A percentile compares a stretch with the other conserved stretches of the same genome.
Evolutionary conservation across 169 alveolate genomes (phyloP).

Genomic region (Plasmodium ovale): DNA sequence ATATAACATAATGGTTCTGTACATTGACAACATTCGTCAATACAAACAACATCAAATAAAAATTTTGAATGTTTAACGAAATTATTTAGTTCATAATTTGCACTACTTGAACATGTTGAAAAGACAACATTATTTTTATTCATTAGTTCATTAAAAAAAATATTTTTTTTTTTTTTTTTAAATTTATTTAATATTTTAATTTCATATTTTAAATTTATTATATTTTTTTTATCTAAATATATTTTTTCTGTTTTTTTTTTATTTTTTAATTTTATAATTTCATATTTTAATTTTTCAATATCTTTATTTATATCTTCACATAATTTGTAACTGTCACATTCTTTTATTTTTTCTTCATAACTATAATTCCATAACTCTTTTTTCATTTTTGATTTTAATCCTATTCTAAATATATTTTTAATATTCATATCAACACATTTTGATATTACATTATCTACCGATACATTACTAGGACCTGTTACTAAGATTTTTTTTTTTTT

Average conservation of each 20-base stretch:
- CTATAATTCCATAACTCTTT: conserved; percentile 56
- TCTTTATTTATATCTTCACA: conserved; percentile 63
- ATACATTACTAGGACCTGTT: conserved; percentile 70
- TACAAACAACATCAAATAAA: conserved; percentile 60
- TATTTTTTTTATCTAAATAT: conserved; percentile 19
- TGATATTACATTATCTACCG: conserved; percentile 49
- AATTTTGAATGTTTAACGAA: conserved; percentile 59
- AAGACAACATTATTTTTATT: conserved; percentile 45
- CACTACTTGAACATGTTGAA: conserved; percentile 72
- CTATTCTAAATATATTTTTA: conserved; percentile 49
- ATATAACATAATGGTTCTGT: conserved; percentile 73
- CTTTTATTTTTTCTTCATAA: conserved; percentile 69
- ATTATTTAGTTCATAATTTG: conserved; percentile 69
- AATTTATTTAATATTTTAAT: conserved; percentile 39
- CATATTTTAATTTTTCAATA: conserved; percentile 53
- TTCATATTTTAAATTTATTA: conserved; percentile 64
- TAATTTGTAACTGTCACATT: conserved; percentile 62
- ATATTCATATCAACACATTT: conserved; percentile 55
- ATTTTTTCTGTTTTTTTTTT: conserved; percentile 43
- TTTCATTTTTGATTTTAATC: conserved; percentile 37
- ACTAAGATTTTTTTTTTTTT: conserved; percentile 26
- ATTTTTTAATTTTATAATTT: conserved; percentile 47
- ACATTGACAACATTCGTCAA: conserved; percentile 78
- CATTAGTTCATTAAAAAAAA: conserved; percentile 54
- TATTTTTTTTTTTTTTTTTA: conserved; percentile 46